Percentiles rank a stretch among this genome's conserved stretches.
phyloP scores from a whole-genome alignment of 768 basidiomycete genomes.

The Tulasnella sp. region DNA sequence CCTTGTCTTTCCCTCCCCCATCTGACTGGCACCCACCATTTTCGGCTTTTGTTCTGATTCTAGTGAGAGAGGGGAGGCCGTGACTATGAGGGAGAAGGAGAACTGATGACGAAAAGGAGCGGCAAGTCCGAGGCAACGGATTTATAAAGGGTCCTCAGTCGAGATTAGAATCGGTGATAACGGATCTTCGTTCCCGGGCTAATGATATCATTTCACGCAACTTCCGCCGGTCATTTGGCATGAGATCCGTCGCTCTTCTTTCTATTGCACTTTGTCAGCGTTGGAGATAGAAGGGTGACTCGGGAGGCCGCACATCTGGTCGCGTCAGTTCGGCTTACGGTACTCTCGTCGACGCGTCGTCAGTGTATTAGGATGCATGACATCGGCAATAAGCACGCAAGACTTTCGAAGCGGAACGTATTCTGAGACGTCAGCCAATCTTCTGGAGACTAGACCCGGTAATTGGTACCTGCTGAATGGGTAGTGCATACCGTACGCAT shows the following conservation, averaged over 20 bases:
- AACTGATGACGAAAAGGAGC: not conserved
- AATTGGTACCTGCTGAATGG: too few relatives aligned
- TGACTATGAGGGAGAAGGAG: not conserved
- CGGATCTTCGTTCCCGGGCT: not conserved
- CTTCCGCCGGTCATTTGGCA: constrained; percentile 1
- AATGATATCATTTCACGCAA: constrained; percentile 20
- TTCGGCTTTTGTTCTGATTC: not conserved
- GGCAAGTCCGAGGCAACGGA: not conserved
- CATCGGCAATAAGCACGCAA: too few relatives aligned
- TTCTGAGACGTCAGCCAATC: too few relatives aligned
- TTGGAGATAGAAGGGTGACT: not conserved
- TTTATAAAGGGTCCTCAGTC: not conserved
- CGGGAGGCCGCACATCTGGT: not conserved
- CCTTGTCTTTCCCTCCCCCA: not conserved
- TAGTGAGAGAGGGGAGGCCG: not conserved
- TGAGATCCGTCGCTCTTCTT: not conserved
- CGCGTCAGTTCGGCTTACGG: not conserved
- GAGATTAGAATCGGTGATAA: constrained; percentile 25
- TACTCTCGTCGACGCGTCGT: not conserved
- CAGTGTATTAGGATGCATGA: too few relatives aligned
- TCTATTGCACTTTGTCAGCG: not conserved
- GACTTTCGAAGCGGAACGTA: too few relatives aligned
- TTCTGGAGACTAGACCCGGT: too few relatives aligned
- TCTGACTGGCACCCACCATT: not conserved
- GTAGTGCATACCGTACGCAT: too few relatives aligned